A percentile compares a stretch with the other conserved stretches of the same genome.
These are phyloP conservation scores for Borealophlyctis nickersoniae DNA, from an alignment of 192 early-diverging fungal species.

Conservation along the genomic window DNA sequence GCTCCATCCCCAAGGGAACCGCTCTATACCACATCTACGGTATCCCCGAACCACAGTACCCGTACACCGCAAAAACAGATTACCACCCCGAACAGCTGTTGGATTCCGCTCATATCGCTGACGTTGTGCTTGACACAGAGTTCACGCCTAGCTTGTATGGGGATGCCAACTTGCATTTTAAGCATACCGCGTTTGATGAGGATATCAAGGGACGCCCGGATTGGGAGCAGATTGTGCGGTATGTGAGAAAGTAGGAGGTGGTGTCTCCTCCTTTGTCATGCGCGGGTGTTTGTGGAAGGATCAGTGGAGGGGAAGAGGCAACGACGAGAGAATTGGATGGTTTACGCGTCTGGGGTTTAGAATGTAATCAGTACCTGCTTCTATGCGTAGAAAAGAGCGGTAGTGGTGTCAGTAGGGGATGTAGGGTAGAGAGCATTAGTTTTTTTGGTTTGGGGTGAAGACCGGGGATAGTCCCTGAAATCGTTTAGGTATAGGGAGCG, in stretches of 20 bases:
- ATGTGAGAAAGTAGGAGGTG: constrained; percentile 6
- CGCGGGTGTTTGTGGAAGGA: no score
- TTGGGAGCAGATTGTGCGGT: constrained; percentile 4
- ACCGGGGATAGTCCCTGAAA: no score
- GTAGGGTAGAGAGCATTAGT: no score
- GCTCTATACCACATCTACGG: constrained; percentile 13
- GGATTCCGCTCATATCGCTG: constrained; percentile 9
- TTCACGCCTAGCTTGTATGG: constrained; percentile 12
- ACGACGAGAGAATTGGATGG: no score
- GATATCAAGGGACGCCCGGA: constrained; percentile 7
- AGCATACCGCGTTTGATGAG: constrained; percentile 18
- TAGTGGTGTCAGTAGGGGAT: no score
- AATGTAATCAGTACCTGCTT: no score
- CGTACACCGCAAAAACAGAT: constrained; percentile 7
- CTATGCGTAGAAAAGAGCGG: no score
- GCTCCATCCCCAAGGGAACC: constrained; percentile 5
- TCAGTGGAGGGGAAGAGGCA: no score
- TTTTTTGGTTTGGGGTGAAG: no score
- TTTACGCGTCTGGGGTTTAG: no score
- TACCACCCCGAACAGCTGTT: constrained; percentile 13
- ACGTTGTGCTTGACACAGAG: constrained; percentile 7
- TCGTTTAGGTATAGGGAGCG: no score
- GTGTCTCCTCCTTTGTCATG: no score
- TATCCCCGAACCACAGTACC: constrained; percentile 9
- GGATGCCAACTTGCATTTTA: constrained; percentile 18